Evolutionary conservation across 129 eudicot species (phyloP).

Genomic region (Helianthus tuberosus): DNA sequence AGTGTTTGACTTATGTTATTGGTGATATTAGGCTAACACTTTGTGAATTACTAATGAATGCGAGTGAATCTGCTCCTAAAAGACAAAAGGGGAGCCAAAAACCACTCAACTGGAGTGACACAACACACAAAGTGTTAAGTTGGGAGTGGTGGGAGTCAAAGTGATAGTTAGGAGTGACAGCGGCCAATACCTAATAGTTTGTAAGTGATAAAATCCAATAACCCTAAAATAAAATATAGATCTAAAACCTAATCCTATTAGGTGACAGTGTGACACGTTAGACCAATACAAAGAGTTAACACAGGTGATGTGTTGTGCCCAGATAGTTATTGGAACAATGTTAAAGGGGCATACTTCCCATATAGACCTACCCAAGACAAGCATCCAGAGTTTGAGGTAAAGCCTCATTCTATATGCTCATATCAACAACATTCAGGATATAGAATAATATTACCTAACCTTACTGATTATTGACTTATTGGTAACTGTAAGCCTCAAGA

Average conservation of each 20-base stretch:
- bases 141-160: no score
- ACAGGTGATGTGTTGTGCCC: background rate
- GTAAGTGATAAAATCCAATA: no score
- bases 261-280: background rate
- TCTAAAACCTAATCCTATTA: background rate
- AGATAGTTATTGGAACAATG: constrained; percentile 2
- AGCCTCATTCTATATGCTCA: constrained; percentile 23
- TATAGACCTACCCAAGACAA: constrained; percentile 31
- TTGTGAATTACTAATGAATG: no score
- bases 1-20: no score
- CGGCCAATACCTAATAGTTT: no score
- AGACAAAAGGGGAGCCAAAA: no score
- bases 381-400: constrained; percentile 8
- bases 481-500: constrained; percentile 20
- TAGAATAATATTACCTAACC: constrained; percentile 19
- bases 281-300: background rate
- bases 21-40: no score
- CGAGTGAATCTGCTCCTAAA: no score
- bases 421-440: constrained; percentile 14
- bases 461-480: constrained; percentile 1
- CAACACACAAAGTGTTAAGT: no score
- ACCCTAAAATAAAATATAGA: background rate
- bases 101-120: no score
- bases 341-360: constrained; percentile 1
- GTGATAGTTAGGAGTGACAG: no score